Percentiles rank a stretch among this genome's conserved stretches.
Conservation (phyloP, 2,329 filamentous ascomycete genomes). For the Tolypocladium album region DNA sequence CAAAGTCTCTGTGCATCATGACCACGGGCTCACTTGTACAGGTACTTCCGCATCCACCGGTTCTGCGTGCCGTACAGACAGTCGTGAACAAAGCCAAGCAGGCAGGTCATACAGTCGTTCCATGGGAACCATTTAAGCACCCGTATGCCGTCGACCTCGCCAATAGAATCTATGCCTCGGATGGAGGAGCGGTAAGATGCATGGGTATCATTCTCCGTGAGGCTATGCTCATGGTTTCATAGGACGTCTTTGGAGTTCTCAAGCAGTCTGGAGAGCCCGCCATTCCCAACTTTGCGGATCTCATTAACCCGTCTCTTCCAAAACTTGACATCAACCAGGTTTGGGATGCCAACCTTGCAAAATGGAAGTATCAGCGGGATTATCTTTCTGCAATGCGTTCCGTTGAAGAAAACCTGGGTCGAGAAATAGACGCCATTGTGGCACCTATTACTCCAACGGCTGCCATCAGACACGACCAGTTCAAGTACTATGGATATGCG, state of each 20-base stretch:
- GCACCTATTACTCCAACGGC: slow-evolving; percentile 28
- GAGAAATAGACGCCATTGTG: slow-evolving; percentile 25
- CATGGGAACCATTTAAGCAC: slow-evolving; percentile 20
- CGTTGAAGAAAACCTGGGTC: slow-evolving; percentile 7
- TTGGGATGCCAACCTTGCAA: slow-evolving; percentile 17
- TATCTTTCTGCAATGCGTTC: slow-evolving; percentile 15
- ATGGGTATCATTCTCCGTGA: neutral
- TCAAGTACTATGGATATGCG: slow-evolving; percentile 26
- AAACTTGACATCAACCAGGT: slow-evolving; percentile 15
- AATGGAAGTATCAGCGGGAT: slow-evolving; percentile 20
- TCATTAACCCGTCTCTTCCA: slow-evolving; percentile 8
- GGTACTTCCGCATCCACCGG: neutral
- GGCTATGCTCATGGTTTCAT: neutral
- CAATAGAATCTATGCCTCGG: slow-evolving; percentile 15
- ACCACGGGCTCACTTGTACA: neutral
- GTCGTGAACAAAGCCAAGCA: slow-evolving; percentile 13
- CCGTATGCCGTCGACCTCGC: slow-evolving; percentile 13
- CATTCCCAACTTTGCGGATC: slow-evolving; percentile 19
- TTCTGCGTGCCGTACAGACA: slow-evolving; percentile 11
- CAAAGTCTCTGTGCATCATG: neutral
- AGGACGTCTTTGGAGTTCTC: slow-evolving; percentile 17
- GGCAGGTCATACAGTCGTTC: slow-evolving; percentile 16
- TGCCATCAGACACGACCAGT: slow-evolving; percentile 24
- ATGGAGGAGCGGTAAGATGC: slow-evolving; percentile 15
- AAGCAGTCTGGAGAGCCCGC: slow-evolving; percentile 22